A percentile compares a stretch with the other conserved stretches of the same genome.
phyloP scores from a whole-genome alignment of 1,139 yeast species.

The Suhomyces bolitotheri region DNA sequence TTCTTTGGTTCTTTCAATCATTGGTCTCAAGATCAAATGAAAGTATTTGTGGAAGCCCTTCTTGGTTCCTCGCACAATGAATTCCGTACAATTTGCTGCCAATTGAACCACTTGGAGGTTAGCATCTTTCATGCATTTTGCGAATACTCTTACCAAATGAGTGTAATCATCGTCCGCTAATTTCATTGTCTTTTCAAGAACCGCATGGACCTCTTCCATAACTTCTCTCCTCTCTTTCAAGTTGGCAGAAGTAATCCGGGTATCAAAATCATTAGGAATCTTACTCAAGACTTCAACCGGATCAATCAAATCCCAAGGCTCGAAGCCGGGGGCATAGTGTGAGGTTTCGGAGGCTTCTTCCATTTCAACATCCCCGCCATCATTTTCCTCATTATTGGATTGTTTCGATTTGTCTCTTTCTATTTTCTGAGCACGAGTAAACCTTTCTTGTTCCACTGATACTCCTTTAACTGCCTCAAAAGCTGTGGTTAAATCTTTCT shows the following conservation, averaged over 20 bases:
- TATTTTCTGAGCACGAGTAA: constrained; percentile 51
- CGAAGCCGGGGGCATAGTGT: constrained; percentile 23
- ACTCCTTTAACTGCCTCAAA: constrained; percentile 55
- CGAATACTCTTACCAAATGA: constrained; percentile 57
- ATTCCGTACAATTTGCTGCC: constrained; percentile 70
- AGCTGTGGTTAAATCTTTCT: constrained; percentile 73
- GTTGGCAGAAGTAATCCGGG: constrained; percentile 58
- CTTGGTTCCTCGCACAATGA: constrained; percentile 68
- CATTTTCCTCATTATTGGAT: constrained; percentile 15
- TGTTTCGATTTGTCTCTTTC: constrained; percentile 19
- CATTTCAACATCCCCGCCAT: constrained; percentile 44
- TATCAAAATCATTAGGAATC: constrained; percentile 62
- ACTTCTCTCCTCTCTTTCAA: constrained; percentile 95
- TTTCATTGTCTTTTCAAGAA: constrained; percentile 53
- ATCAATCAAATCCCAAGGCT: constrained; percentile 42
- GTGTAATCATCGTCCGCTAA: constrained; percentile 55
- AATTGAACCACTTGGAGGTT: constrained; percentile 84
- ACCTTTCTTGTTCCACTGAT: constrained; percentile 55
- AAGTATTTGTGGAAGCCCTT: constrained; percentile 56
- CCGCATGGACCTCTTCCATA: constrained; percentile 63
- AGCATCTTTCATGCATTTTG: constrained; percentile 84
- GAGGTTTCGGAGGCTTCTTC: constrained; percentile 24
- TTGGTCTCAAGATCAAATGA: constrained; percentile 54
- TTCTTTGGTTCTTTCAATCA: constrained; percentile 84
- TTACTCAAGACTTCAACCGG: constrained; percentile 61